Evolutionary conservation across 768 basidiomycete species (phyloP).

Genomic region (Boletus bicolor): DNA sequence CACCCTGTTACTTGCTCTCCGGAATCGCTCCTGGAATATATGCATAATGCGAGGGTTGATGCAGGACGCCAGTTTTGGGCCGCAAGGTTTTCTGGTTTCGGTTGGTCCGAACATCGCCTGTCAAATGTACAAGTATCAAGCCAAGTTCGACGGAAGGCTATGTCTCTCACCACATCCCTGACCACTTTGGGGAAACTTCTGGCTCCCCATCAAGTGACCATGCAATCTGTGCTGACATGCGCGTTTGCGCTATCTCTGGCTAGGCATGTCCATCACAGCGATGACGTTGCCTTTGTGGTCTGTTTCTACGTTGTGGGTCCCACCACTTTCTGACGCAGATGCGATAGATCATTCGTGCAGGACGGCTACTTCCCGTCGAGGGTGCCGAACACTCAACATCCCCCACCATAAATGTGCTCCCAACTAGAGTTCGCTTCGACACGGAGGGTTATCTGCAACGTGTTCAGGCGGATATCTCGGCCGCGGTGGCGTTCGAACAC

Average conservation of each 20-base stretch:
- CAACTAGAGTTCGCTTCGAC: conserved; percentile 23
- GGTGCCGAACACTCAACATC: conserved; percentile 20
- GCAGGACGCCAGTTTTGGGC: conserved; percentile 26
- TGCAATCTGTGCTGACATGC: conserved; percentile 31
- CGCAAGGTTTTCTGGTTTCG: conserved; percentile 17
- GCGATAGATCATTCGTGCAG: conserved; percentile 31
- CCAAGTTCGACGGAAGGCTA: conserved; percentile 10
- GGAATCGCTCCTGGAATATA: conserved; percentile 22
- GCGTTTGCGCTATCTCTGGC: conserved; percentile 30
- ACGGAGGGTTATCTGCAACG: conserved; percentile 15
- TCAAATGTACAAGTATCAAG: neutral
- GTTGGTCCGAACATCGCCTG: conserved; percentile 16
- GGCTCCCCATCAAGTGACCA: conserved; percentile 25
- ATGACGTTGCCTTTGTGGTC: conserved; percentile 34
- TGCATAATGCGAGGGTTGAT: conserved; percentile 12
- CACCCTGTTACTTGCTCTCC: conserved; percentile 11
- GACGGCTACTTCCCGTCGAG: conserved; percentile 28
- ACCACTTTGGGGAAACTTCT: conserved; percentile 20
- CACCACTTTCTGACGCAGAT: neutral
- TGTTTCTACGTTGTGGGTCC: conserved; percentile 3
- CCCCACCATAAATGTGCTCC: conserved; percentile 30
- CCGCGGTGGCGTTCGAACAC: conserved; percentile 28
- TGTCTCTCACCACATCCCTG: conserved; percentile 16
- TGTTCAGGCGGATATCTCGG: conserved; percentile 29
- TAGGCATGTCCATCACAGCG: conserved; percentile 16